phyloP scores from a whole-genome alignment of 257 asterid species.

The Penstemon eatonii region DNA sequence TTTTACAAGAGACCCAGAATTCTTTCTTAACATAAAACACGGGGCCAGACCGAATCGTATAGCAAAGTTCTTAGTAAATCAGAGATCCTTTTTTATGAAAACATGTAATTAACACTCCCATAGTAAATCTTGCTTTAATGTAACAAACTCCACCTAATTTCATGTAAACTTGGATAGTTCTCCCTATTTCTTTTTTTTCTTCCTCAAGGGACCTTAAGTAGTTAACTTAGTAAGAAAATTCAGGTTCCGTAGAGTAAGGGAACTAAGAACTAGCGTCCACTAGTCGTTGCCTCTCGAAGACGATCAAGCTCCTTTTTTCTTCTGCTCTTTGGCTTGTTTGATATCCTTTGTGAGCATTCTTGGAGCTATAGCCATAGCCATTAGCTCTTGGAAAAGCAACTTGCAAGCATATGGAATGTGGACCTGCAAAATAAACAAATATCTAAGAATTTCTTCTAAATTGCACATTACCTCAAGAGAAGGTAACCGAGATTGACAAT shows the following conservation, averaged over 20 bases:
- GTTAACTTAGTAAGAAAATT: too few relatives aligned
- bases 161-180: background rate
- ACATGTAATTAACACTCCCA: background rate
- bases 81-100: background rate
- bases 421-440: slow-evolving; percentile 47
- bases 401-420: slow-evolving; percentile 94
- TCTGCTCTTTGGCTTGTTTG: slow-evolving; percentile 54
- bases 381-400: slow-evolving; percentile 90
- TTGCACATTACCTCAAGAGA: background rate
- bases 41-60: too few relatives aligned
- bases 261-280: background rate
- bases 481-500: background rate
- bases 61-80: too few relatives aligned
- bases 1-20: too few relatives aligned
- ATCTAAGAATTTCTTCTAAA: background rate
- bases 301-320: slow-evolving; percentile 55
- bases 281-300: background rate
- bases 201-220: too few relatives aligned
- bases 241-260: background rate
- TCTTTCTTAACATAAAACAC: too few relatives aligned
- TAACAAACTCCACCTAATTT: background rate
- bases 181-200: background rate
- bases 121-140: background rate
- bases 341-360: slow-evolving; percentile 91
- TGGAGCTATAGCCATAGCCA: slow-evolving; percentile 99